phyloP scores from a whole-genome alignment of 345 rosid species.

The Orychophragmus violaceus region DNA sequence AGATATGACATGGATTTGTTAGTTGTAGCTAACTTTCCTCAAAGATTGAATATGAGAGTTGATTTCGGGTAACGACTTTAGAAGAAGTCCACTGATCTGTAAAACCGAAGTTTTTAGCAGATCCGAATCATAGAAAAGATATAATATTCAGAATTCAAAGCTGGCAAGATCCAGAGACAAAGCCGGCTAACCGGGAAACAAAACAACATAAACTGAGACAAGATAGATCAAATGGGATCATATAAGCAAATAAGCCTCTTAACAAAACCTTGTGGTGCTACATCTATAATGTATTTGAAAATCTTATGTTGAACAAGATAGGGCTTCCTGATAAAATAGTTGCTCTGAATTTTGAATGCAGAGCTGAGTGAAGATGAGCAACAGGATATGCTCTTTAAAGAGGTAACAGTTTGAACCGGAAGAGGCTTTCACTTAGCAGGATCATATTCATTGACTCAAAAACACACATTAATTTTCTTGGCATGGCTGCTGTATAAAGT shows the following conservation, averaged over 20 bases:
- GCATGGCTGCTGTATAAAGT: conserved; percentile 74
- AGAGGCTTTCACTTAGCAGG: neutral
- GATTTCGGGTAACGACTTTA: neutral
- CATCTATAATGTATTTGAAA: neutral
- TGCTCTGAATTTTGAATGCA: conserved; percentile 35
- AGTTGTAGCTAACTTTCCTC: neutral
- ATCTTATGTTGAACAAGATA: neutral
- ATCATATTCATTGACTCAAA: neutral
- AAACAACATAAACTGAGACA: too few species aligned
- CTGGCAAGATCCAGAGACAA: too few species aligned
- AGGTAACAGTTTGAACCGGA: conserved; percentile 35
- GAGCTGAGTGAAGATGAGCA: conserved; percentile 68
- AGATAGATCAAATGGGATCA: too few species aligned
- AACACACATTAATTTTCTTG: conserved; percentile 29
- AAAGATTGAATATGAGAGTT: neutral
- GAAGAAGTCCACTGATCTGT: too few species aligned
- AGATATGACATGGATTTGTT: neutral
- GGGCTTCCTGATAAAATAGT: neutral
- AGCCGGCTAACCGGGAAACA: too few species aligned
- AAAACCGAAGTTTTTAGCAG: too few species aligned
- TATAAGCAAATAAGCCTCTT: neutral
- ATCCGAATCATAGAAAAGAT: too few species aligned
- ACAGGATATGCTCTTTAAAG: conserved; percentile 84
- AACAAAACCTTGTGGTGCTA: neutral
- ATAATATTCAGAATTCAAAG: too few species aligned